Base-by-base conservation (phyloP, 441 rosid genomes). In the Aquilaria agallochum region DNA sequence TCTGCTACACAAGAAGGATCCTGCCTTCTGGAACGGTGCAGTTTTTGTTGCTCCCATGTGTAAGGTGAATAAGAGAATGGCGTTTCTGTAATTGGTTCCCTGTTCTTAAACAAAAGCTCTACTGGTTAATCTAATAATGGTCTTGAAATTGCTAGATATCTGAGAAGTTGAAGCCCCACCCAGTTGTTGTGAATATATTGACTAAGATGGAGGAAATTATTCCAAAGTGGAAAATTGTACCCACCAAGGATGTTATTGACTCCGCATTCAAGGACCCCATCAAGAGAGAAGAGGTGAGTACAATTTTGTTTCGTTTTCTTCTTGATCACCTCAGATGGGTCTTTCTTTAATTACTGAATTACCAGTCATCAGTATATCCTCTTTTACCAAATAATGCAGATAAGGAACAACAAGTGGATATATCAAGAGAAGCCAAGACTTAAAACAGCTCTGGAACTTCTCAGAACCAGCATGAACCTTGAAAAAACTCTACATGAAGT, bases 1-100 rank as follows among this genome's bases (percentile, higher is more conserved):
- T 44, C 75, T 95, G 45, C 83, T 95, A 27, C 98, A 92, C 81
- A 83, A 71, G 74, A 95, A 85, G 72, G 86, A 86, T 66, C 95
- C 96, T 6, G 31, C 78, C 40, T 83, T 92, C 51, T 95, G 94
- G 84, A 83, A 87, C 2, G 99, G 98, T 31, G 96, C 95, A 5
- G 72, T 92, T 56, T 95, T 95, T n/a, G 92, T 87, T 31, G 99
- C 99, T n/a, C 99, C 99, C 5, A 95, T 95, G 99, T 95, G 99
- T 60, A 95, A 92, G 99, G 99, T 92, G 79, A 65, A n/a, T 66
- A 11, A 11, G 10, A 20, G 49, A 14, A 50, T 50, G 40, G 33
- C 11, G 13, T 36, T 36, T 36, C 42, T 36, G 42, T 36, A 36
- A 36, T 0, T 7, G 7, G 7, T 20, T 20, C 20, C 20, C 20